Evolutionary conservation across 352 stramenopile genomes (phyloP).

Genomic region (Globisporangium camurandrum): DNA sequence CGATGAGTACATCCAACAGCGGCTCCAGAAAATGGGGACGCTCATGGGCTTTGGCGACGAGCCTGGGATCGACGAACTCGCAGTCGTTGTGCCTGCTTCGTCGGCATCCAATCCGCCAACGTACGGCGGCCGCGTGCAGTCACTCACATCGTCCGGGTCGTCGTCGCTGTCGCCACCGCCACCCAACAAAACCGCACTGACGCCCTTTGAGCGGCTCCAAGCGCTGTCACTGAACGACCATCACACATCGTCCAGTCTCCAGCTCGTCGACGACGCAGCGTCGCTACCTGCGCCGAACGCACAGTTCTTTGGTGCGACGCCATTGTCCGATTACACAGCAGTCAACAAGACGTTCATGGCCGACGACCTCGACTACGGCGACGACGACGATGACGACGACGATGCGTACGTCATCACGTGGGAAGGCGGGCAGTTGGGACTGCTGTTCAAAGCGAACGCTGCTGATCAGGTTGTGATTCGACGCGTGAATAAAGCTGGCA

Average conservation of each 20-base stretch:
- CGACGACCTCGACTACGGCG: slow-evolving; percentile 32
- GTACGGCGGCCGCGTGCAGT: neutral
- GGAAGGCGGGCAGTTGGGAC: slow-evolving; percentile 50
- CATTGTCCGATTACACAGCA: slow-evolving; percentile 1
- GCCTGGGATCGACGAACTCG: slow-evolving; percentile 16
- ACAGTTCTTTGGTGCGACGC: slow-evolving; percentile 3
- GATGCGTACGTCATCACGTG: slow-evolving; percentile 68
- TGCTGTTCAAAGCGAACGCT: slow-evolving; percentile 63
- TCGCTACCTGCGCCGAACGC: slow-evolving; percentile 8
- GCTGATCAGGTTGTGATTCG: slow-evolving; percentile 54
- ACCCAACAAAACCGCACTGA: slow-evolving; percentile 13
- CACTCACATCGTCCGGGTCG: neutral
- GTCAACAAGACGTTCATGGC: slow-evolving; percentile 8
- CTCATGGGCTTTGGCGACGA: slow-evolving; percentile 27
- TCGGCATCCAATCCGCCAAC: neutral
- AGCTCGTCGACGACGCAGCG: slow-evolving; percentile 17
- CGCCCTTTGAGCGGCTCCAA: slow-evolving; percentile 46
- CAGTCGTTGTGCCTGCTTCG: neutral
- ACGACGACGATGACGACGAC: slow-evolving; percentile 53
- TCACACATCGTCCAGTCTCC: neutral
- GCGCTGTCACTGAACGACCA: slow-evolving; percentile 32
- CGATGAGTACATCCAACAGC: slow-evolving; percentile 37
- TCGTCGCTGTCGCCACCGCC: slow-evolving; percentile 2
- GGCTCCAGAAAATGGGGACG: slow-evolving; percentile 45
- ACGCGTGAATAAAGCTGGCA: slow-evolving; percentile 66